Evolutionary conservation across 768 basidiomycete genomes (phyloP), one percentile per base, ranked within the genome.

Genomic region (Tylopilus subfusipes): DNA sequence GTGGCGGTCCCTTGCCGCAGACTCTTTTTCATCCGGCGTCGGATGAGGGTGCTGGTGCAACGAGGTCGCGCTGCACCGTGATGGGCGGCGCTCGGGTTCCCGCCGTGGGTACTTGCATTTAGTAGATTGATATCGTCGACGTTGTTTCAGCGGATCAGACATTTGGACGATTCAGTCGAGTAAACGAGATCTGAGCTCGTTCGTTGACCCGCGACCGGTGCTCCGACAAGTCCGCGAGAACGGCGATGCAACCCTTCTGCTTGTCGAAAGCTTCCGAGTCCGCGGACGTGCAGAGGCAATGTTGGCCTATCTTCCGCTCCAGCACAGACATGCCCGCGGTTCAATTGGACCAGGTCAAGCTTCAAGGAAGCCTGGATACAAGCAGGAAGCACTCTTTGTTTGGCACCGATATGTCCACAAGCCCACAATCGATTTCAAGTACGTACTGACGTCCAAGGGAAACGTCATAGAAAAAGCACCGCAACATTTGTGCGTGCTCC

Each of bases 51-150:
- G 51, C 40, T 33, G 42, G 52, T 51, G 52, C 52, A 29, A 27
- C 48, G 51, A 38, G 48, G 43, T 29, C 21, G 31, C 31, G 43
- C 46, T 52, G 19, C 42, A 50, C 38, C 53, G 43, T 21, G 52
- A 53, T 24, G 39, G 34, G n/a, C n/a, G 27, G 43, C 62, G 29
- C 49, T 14, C 24, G n/a, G 24, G 34, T 36, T 50, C 21, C 40
- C 27, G 55, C 44, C 50, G 50, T 43, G 40, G 55, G 53, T 56
- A 42, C 39, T 43, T 47, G 30, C 19, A 38, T 56, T 5, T 16
- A 55, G 63, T 64, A 63, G 29, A 45, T 50, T 46, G 52, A 61
- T 61, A 55, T 56, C 56, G 58, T 56, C 47, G 48, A 48, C 50
- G 27, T 42, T 54, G 48, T 63, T 52, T 57, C 39, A 65, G 63